Evolutionary conservation across 148 eudicot species (phyloP).

Genomic region (Arbutus unedo): DNA sequence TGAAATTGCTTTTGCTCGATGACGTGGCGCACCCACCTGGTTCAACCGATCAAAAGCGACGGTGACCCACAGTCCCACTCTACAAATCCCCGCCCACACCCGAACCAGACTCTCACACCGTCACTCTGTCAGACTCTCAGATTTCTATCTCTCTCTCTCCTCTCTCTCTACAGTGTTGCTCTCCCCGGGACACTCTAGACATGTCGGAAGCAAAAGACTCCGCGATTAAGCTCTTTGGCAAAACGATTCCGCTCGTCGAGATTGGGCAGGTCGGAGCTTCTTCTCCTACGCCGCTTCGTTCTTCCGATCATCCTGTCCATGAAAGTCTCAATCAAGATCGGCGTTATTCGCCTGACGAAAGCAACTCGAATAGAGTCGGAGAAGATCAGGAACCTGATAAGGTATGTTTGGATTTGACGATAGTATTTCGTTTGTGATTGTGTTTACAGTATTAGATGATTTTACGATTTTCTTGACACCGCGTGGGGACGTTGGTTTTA

Average conservation of each 20-base stretch:
- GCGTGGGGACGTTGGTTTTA: background rate
- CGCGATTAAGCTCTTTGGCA: conserved; percentile 55
- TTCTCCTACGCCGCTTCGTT: background rate
- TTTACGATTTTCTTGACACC: background rate
- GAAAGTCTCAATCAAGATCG: conserved; percentile 7
- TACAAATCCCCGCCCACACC: background rate
- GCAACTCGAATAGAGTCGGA: background rate
- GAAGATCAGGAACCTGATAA: conserved; percentile 16
- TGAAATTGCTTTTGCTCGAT: conserved; percentile 20
- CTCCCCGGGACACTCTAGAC: background rate
- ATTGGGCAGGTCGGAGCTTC: background rate
- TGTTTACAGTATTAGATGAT: background rate
- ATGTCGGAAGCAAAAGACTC: conserved; percentile 50
- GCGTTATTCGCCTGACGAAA: background rate
- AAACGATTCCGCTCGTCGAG: conserved; percentile 42
- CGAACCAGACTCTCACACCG: background rate
- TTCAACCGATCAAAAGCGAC: conserved; percentile 5
- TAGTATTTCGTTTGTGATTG: background rate
- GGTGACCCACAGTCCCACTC: background rate
- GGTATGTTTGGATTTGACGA: conserved; percentile 9
- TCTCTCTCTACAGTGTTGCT: conserved; percentile 1
- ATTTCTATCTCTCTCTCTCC: too few species aligned
- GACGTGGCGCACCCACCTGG: conserved; percentile 34
- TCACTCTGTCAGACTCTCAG: background rate
- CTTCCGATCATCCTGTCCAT: background rate